Conservation (phyloP, 2,329 filamentous ascomycete species). For the Periconia macrospinosa region DNA sequence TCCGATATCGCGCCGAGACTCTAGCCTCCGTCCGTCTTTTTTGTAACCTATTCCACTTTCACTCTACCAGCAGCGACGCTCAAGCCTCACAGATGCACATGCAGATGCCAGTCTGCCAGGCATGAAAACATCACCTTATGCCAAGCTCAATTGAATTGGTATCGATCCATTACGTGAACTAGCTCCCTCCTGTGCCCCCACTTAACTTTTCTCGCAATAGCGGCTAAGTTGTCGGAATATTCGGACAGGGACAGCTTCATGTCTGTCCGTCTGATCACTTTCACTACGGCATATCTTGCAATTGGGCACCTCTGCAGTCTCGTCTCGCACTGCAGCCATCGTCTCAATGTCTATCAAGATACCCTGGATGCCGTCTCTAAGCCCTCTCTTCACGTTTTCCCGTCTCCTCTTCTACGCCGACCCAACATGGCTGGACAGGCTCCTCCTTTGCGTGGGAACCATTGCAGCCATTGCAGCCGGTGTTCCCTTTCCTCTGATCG, state of each 20-base stretch:
- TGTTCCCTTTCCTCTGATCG: conserved; percentile 65
- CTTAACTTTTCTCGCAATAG: conserved; percentile 28
- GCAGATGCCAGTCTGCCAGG: too few species aligned
- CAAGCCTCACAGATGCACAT: too few species aligned
- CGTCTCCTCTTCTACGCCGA: conserved; percentile 40
- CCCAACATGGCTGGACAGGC: conserved; percentile 40
- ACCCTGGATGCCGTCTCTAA: conserved; percentile 29
- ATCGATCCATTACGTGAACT: conserved; percentile 11
- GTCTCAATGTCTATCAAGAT: conserved; percentile 31
- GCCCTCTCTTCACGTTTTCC: conserved; percentile 35
- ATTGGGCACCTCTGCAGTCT: conserved; percentile 12
- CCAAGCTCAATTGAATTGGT: conserved; percentile 16
- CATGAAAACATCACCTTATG: conserved; percentile 12
- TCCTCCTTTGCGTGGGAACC: conserved; percentile 42
- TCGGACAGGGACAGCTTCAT: conserved; percentile 2
- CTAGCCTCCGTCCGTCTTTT: background rate
- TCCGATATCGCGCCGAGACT: conserved; percentile 22
- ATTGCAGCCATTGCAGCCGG: conserved; percentile 60
- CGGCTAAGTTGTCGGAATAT: conserved; percentile 20
- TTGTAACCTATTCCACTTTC: background rate
- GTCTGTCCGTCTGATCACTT: conserved; percentile 19
- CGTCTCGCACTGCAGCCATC: conserved; percentile 9
- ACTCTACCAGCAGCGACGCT: too few species aligned
- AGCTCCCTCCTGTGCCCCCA: conserved; percentile 4
- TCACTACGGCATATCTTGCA: conserved; percentile 19